Evolutionary conservation across 2,329 filamentous ascomycete species (phyloP), one percentile per base, ranked within the genome.

Genomic region (Pezicula carpinea): DNA sequence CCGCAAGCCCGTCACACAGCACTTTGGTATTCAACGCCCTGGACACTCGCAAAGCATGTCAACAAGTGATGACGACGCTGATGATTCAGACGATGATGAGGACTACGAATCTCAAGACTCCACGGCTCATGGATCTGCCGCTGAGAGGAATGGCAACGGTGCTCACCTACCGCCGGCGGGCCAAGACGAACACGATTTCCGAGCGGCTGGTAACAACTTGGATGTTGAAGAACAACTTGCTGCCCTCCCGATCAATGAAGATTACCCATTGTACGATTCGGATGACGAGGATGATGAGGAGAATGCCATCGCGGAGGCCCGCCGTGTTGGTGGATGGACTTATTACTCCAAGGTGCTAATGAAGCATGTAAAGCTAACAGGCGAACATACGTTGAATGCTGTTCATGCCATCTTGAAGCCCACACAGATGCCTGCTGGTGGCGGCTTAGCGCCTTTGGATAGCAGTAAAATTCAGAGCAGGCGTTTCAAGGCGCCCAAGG

Each of bases 201-300:
- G 26, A 8, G 53, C 57, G 18, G 41, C 48, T 15, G 69, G 66
- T 44, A 76, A 72, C 58, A 56, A 66, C 8, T 65, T 85, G 8
- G 92, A 97, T 62, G 74, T 91, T 22, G 92, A 97, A 69, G 90
- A 90, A 56, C 89, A 93, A 54, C 85, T 92, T 19, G 78, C 78
- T 2, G 81, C 77, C 17, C 80, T 7, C 66, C 71, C 2, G 69
- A 73, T 62, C 5, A 75, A 83, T 44, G 83, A 89, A 19, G 87
- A 90, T 54, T 95, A 87, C 58, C 86, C 87, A 2, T 72, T 96
- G 13, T 99, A 99, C 66, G 93, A 99, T 62, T 96, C 90, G 0
- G 86, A 90, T 40, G 85, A 91, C 43, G 89, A 95, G 50, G 85
- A 87, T 3, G 82, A 89, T 44, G 82, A 86, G 46, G 78, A 82